Base-by-base conservation (phyloP, 768 basidiomycete species). In the Leccinum truebloodii region DNA sequence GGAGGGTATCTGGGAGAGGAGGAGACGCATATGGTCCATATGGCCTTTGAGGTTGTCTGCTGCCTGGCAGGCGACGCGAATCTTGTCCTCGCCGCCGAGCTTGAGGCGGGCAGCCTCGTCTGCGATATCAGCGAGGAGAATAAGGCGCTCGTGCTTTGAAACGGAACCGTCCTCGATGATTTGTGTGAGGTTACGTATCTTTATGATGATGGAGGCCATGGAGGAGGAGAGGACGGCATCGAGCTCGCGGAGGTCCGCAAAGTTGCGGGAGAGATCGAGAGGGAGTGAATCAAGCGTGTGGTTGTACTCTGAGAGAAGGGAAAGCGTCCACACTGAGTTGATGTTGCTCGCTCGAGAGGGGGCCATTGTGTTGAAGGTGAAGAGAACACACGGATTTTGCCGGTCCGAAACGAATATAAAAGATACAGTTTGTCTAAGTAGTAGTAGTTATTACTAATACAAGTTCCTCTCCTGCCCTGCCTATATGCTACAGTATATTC, bases 31-130 rank as follows among this genome's bases (percentile, higher is more conserved):
- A 67, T 92, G 86, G 61, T 71, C 70, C 51, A 80, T 76, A 73
- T 91, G 86, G 9, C 76, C 75, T 68, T 87, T 85, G 75, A 98
- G 86, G 67, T 86, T 89, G 78, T 98, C 95, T 39, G 92, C 92
- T 28, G 94, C 94, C 63, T 87, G 88, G 66, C 89, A 93, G 20
- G 94, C 94, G 61, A 96, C 93, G 69, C 94, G 86, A 75, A 98
- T 96, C 81, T 98, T 98, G 85, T 98, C 97, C 75, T 98, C 96
- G 57, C 92, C 92, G 28, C 96, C 95, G 62, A 94, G 84, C 75
- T 95, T 94, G 76, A 97, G 89, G 50, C 92, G 83, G 52, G 83
- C 80, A 0, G 95, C 95, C 75, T 98, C 96, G 58, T 98, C 95
- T 7, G 95, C 94, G 69, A 98, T 94, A 72, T 97, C 93, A 52